Evolutionary conservation across 2,329 filamentous ascomycete genomes (phyloP), one percentile per base, ranked within the genome.

Genomic region (Hymenoscyphus scutula): DNA sequence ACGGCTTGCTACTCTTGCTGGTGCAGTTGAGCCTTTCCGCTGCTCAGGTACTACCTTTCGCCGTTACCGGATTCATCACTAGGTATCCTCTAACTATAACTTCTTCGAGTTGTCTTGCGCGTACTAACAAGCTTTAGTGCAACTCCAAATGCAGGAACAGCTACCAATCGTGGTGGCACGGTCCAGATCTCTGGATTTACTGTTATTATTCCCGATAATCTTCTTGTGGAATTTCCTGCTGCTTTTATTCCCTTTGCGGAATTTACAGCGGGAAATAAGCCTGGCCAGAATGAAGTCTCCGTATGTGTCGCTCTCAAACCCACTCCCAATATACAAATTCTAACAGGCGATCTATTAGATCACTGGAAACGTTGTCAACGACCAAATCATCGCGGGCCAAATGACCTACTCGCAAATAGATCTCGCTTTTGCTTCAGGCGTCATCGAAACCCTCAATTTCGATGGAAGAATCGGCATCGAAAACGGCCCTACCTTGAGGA

Each of bases 211-310:
- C 81, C 81, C 3, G 76, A 81, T 69, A 83, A 83, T 63, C 65
- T 82, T 27, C 75, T 81, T 8, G 78, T 81, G 3, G 76, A 81
- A 57, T 82, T 82, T 48, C 80, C 80, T 0, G 77, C 76, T 3
- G 76, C 77, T 13, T 80, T 75, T 65, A 74, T 81, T 29, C 78
- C 79, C 0, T 82, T 66, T n/a, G 62, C 62, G 15, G 64, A 66
- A 58, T 66, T 66, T 41, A 38, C 57, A 37, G 48, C 57, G n/a
- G 64, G n/a, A 29, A 64, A 53, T 48, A 56, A 58, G 57, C 57
- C 13, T 60, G 59, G 19, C 60, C 64, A 53, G 7, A 66, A 70
- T 58, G 71, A 74, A 65, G 69, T 74, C 19, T 23, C 45, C 0
- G 45, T 51, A 51, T 13, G 45, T 51, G 13, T 5, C 45, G 13